These are phyloP conservation scores for Neofusicoccum kwambonambiense DNA, from an alignment of 2,329 filamentous ascomycete genomes.

Conservation along the genomic window DNA sequence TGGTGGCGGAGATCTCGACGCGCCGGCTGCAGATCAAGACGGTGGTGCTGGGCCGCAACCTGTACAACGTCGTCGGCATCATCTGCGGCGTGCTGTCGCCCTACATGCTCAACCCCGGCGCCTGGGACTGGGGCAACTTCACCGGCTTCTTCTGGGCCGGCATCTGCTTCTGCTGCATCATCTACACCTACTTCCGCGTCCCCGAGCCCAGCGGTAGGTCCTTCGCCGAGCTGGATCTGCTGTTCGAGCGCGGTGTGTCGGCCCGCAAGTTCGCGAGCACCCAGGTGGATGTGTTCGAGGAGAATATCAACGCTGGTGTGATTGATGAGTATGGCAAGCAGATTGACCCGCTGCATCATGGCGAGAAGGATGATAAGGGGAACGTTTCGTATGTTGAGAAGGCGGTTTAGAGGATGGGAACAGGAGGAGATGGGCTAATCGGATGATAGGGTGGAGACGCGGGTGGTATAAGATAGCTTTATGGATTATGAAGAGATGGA, in stretches of 20 bases:
- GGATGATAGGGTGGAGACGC: neutral
- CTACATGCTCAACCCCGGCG: slow-evolving; percentile 86
- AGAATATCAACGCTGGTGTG: slow-evolving; percentile 26
- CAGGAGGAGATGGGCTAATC: neutral
- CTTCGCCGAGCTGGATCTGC: slow-evolving; percentile 80
- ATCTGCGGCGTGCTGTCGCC: slow-evolving; percentile 79
- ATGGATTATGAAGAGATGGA: neutral
- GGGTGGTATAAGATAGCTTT: neutral
- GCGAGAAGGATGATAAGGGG: neutral
- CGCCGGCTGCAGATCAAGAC: slow-evolving; percentile 87
- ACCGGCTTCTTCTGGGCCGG: slow-evolving; percentile 87
- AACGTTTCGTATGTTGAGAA: neutral
- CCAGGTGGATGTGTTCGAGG: slow-evolving; percentile 54
- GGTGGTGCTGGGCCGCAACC: slow-evolving; percentile 77
- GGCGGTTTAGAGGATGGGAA: neutral
- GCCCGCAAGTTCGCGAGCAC: slow-evolving; percentile 70
- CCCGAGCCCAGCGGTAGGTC: slow-evolving; percentile 78
- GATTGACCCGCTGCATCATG: slow-evolving; percentile 8
- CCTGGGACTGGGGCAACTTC: slow-evolving; percentile 86
- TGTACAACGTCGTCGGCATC: slow-evolving; percentile 77
- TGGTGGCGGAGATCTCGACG: slow-evolving; percentile 81
- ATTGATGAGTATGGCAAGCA: slow-evolving; percentile 32
- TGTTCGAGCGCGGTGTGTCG: slow-evolving; percentile 72
- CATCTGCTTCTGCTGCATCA: slow-evolving; percentile 74
- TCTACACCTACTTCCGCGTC: slow-evolving; percentile 78